Conservation (phyloP, 306 rosid genomes). For the Herpetospermum pedunculosum region DNA sequence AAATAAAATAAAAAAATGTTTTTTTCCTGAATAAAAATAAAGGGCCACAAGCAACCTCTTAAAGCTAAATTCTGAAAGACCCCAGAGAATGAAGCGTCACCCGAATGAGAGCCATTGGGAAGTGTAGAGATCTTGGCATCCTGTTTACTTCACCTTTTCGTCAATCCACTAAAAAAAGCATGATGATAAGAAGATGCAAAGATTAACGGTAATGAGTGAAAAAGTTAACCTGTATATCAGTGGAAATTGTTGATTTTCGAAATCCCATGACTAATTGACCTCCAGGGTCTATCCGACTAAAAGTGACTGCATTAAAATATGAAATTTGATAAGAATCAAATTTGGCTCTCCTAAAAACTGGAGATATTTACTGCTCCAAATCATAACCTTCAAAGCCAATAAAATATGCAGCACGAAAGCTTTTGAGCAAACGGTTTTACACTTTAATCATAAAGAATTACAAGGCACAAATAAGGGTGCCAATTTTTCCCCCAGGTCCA, state of each 20-base stretch:
- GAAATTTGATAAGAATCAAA: neutral
- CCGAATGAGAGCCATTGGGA: constrained; percentile 38
- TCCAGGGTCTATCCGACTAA: constrained; percentile 94
- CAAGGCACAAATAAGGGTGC: neutral
- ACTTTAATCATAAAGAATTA: neutral
- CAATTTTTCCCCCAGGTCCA: neutral
- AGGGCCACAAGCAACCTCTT: constrained; percentile 35
- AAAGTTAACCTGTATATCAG: constrained; percentile 50
- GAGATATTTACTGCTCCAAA: neutral
- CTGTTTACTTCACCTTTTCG: constrained; percentile 28
- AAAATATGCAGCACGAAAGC: neutral
- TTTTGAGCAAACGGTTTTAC: neutral
- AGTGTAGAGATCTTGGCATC: constrained; percentile 44
- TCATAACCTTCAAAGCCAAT: neutral
- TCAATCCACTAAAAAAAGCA: constrained; percentile 8
- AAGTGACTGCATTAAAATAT: constrained; percentile 55
- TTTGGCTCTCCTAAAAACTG: neutral
- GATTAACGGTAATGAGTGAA: constrained; percentile 12
- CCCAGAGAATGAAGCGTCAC: constrained; percentile 38
- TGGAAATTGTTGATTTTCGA: constrained; percentile 59
- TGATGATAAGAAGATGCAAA: constrained; percentile 5
- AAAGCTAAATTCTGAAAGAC: constrained; percentile 46
- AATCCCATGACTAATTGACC: constrained; percentile 84
- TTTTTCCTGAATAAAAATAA: constrained; percentile 1
- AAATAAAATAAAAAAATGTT: neutral